phyloP scores from a whole-genome alignment of 2,329 filamentous ascomycete species.

The Paracoccidioides lutzii region DNA sequence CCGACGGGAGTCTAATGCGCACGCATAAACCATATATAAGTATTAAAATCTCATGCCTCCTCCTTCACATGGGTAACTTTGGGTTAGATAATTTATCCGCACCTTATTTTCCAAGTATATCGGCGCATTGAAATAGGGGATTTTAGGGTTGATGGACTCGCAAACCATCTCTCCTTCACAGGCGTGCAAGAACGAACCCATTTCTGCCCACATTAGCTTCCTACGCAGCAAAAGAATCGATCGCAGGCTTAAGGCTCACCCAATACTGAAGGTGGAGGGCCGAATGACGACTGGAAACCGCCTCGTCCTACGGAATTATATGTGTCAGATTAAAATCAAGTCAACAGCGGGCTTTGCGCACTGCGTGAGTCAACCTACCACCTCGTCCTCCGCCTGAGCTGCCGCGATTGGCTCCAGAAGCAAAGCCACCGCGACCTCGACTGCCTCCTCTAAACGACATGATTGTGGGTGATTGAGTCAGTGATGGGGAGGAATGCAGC shows the following conservation, averaged over 20 bases:
- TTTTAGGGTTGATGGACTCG: conserved; percentile 86
- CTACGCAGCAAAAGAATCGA: background rate
- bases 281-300: conserved; percentile 49
- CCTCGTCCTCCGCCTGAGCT: conserved; percentile 26
- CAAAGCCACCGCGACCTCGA: conserved; percentile 38
- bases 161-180: conserved; percentile 98
- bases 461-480: conserved; percentile 16
- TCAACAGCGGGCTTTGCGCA: conserved; percentile 14
- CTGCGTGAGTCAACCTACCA: conserved; percentile 22
- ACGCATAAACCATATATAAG: background rate
- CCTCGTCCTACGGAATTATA: conserved; percentile 40
- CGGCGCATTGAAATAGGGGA: conserved; percentile 97
- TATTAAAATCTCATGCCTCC: background rate
- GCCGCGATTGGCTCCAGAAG: conserved; percentile 41
- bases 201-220: conserved; percentile 46
- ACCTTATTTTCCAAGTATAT: conserved; percentile 99
- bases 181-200: conserved; percentile 87
- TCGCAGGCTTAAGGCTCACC: conserved; percentile 27
- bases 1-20: conserved; percentile 59
- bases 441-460: conserved; percentile 54
- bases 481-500: background rate
- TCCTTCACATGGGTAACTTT: background rate
- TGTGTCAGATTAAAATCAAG: conserved; percentile 18
- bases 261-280: conserved; percentile 49
- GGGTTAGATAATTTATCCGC: conserved; percentile 12